phyloP scores from a whole-genome alignment of 441 rosid genomes.

The Populus hybrid region DNA sequence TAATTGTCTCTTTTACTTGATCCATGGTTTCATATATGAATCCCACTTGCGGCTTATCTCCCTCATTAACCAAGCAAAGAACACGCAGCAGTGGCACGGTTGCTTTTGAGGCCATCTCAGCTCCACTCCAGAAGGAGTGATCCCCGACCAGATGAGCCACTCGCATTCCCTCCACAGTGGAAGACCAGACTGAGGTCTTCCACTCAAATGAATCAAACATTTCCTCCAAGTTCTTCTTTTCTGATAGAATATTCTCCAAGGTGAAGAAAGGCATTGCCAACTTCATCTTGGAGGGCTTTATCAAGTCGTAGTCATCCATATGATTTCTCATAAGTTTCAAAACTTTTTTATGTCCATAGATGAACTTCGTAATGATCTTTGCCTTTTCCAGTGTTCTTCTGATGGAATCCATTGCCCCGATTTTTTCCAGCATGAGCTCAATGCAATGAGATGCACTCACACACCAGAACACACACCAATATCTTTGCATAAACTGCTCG shows the following conservation, averaged over 20 bases:
- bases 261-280: conserved; percentile 37
- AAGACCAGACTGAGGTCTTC: conserved; percentile 31
- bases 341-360: conserved; percentile 29
- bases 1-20: conserved; percentile 48
- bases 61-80: conserved; percentile 28
- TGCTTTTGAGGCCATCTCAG: conserved; percentile 37
- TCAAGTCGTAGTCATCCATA: conserved; percentile 22
- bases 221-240: conserved; percentile 35
- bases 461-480: conserved; percentile 41
- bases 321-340: conserved; percentile 29
- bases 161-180: conserved; percentile 25
- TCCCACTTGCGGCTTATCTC: conserved; percentile 40
- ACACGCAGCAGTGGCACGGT: conserved; percentile 40
- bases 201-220: conserved; percentile 40
- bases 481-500: conserved; percentile 24
- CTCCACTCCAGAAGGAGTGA: conserved; percentile 44
- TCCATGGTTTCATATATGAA: conserved; percentile 58
- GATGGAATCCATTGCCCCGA: conserved; percentile 26
- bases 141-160: conserved; percentile 34
- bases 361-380: conserved; percentile 36
- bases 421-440: conserved; percentile 44
- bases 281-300: conserved; percentile 37
- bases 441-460: conserved; percentile 50
- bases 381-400: conserved; percentile 31
- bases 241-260: conserved; percentile 40